Conservation (phyloP, 2,329 filamentous ascomycete species). For the Eutypella sp. region DNA sequence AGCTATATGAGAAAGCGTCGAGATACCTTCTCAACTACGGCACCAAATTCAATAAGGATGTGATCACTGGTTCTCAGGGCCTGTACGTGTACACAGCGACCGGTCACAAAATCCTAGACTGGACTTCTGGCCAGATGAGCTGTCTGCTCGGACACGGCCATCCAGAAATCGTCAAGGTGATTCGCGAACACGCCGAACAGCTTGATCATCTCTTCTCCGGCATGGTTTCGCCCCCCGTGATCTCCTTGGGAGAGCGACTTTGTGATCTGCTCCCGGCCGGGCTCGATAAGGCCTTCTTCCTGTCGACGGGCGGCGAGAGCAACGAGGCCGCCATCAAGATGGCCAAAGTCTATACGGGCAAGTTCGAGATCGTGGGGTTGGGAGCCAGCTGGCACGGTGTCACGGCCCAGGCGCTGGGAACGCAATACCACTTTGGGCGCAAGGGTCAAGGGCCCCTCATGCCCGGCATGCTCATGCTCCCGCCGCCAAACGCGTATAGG, state of each 20-base stretch:
- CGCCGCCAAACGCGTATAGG: conserved; percentile 55
- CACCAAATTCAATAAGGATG: neutral
- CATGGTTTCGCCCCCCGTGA: conserved; percentile 54
- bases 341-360: conserved; percentile 59
- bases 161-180: conserved; percentile 51
- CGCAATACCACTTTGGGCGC: conserved; percentile 52
- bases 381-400: conserved; percentile 58
- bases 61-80: conserved; percentile 33
- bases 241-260: conserved; percentile 48
- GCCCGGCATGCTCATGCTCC: conserved; percentile 54
- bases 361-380: conserved; percentile 59
- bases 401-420: conserved; percentile 48
- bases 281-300: conserved; percentile 52
- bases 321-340: conserved; percentile 61
- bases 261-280: conserved; percentile 42
- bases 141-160: conserved; percentile 54
- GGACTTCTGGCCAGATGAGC: conserved; percentile 57
- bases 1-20: neutral
- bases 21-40: neutral
- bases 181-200: conserved; percentile 41
- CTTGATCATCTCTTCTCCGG: conserved; percentile 56
- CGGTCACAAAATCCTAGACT: conserved; percentile 48
- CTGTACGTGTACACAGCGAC: conserved; percentile 41
- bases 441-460: conserved; percentile 43
- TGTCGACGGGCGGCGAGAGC: conserved; percentile 52